These are phyloP conservation scores for Triadica sebifera DNA, from an alignment of 345 rosid genomes.

Conservation along the genomic window DNA sequence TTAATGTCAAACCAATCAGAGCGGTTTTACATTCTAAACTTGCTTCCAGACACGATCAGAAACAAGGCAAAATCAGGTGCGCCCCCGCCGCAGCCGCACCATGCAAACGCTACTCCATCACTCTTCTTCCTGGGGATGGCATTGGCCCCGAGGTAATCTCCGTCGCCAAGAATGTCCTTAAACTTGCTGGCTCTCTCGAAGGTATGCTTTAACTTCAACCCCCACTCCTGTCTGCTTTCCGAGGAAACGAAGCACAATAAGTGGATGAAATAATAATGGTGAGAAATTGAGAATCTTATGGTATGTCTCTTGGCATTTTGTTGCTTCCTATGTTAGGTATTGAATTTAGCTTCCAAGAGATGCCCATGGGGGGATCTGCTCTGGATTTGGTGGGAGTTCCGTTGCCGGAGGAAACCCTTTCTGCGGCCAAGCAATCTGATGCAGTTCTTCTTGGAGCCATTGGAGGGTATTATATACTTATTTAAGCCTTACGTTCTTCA, in stretches of 20 bases:
- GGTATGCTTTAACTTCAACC: constrained; percentile 34
- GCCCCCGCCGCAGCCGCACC: constrained; percentile 36
- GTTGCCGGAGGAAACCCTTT: constrained; percentile 82
- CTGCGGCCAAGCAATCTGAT: constrained; percentile 73
- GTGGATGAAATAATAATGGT: background rate
- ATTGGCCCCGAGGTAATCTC: constrained; percentile 91
- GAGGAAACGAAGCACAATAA: background rate
- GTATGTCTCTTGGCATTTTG: background rate
- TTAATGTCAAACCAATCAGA: constrained; percentile 31
- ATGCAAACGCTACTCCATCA: constrained; percentile 57
- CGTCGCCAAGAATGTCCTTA: constrained; percentile 69
- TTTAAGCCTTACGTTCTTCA: background rate
- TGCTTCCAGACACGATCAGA: constrained; percentile 25
- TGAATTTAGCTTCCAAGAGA: constrained; percentile 77
- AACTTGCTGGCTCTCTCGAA: constrained; percentile 71
- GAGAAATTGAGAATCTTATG: background rate
- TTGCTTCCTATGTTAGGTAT: constrained; percentile 43
- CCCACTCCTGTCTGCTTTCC: background rate
- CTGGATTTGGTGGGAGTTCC: constrained; percentile 91
- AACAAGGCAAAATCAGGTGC: constrained; percentile 48
- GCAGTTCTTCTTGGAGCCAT: constrained; percentile 95
- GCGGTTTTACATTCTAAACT: constrained; percentile 29
- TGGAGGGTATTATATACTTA: constrained; percentile 66
- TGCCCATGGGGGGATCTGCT: constrained; percentile 94
- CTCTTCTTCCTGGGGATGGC: constrained; percentile 94